Conservation (phyloP, 495 filamentous ascomycete species). For the Rusavskia elegans region DNA sequence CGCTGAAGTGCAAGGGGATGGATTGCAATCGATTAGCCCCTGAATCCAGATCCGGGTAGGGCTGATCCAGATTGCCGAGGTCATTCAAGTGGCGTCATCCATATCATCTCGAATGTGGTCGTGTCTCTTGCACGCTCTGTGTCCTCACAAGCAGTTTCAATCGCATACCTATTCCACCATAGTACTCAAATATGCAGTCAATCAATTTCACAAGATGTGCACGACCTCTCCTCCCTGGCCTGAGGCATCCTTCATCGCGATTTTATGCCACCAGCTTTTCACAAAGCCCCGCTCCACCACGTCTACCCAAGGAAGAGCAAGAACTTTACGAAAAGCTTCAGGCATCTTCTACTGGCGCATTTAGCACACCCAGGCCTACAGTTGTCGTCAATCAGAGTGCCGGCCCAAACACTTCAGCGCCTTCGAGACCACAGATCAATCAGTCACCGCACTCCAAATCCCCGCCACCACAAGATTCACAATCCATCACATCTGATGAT, state of each 20-base stretch:
- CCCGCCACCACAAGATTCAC: conserved; percentile 6
- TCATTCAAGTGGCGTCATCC: no score
- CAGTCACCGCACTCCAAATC: conserved; percentile 18
- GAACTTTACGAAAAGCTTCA: conserved; percentile 86
- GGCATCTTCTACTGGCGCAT: conserved; percentile 50
- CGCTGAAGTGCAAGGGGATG: no score
- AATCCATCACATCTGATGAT: conserved; percentile 5
- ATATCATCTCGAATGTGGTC: no score
- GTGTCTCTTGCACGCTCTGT: no score
- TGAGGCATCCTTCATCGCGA: background rate
- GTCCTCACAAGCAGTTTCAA: no score
- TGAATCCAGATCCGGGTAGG: no score
- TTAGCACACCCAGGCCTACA: conserved; percentile 41
- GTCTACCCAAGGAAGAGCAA: conserved; percentile 76
- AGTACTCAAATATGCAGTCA: no score
- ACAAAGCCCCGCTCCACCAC: conserved; percentile 55
- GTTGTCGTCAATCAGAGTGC: conserved; percentile 28
- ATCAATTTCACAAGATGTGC: no score
- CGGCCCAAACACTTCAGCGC: conserved; percentile 11
- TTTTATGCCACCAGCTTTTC: conserved; percentile 17
- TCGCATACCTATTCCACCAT: no score
- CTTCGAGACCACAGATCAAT: conserved; percentile 15
- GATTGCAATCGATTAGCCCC: no score
- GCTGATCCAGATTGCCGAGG: no score
- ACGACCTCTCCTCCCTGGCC: background rate